Base-by-base conservation (phyloP, 2,329 filamentous ascomycete genomes). In the Septoria petroselini region DNA sequence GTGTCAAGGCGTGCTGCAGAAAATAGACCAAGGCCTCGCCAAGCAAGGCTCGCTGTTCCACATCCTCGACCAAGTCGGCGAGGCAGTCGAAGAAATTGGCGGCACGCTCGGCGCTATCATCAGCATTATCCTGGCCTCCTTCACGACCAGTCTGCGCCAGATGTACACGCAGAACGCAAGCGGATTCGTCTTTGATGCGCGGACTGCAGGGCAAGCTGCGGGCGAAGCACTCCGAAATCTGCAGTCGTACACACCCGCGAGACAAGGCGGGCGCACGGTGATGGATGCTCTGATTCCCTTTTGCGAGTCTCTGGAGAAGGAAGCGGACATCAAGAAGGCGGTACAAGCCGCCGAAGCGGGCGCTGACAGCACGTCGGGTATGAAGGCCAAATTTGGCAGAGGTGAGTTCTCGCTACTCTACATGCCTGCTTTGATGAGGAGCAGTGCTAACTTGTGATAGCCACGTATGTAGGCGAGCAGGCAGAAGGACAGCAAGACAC, bases 191-290 rank as follows among this genome's bases (percentile, higher is more conserved):
- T 49, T 66, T 18, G 53, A 62, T 43, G 53, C 56, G 12, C 54
- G 58, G 25, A 59, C 53, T 11, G 58, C 62, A 49, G 30, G 65
- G 7, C 37, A 55, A 27, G 65, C 63, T 11, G 62, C 73, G 4
- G 66, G n/a, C 7, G 59, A 18, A 58, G 73, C 72, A 7, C 56
- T 76, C 14, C 65, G 69, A 43, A 73, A 73, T 46, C 50, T 76
- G 37, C 70, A 72, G 55, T 67, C 56, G 12, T 70, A 69, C 42
- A 70, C 67, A 1, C 58, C 61, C 35, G 68, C 68, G 12, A 60
- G 65, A 33, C 57, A 61, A 31, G 68, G 67, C 11, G 65, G 65
- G 1, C 55, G 67, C 35, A 70, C 68, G 2, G 67, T 70, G 23
- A 70, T 70, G 67, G 67, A 69, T 44, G 56, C 65, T 7, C 54